phyloP scores from a whole-genome alignment of 2,329 filamentous ascomycete genomes.

The Ophiostoma ulmi region DNA sequence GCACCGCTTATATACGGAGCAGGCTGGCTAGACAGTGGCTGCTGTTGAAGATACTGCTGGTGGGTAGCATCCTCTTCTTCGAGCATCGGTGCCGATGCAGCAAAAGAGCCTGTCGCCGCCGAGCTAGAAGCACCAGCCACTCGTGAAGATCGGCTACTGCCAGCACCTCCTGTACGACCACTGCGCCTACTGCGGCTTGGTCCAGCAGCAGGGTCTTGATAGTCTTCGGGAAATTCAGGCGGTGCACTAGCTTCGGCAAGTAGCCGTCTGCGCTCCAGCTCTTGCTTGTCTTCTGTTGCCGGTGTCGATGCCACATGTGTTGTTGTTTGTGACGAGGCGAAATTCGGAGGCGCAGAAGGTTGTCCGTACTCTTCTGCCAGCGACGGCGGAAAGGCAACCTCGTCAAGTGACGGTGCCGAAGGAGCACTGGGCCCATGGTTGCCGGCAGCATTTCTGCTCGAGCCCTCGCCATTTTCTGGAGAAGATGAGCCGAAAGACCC shows the following conservation, averaged over 20 bases:
- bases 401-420: conserved; percentile 45
- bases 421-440: conserved; percentile 41
- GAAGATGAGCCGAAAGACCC: neutral
- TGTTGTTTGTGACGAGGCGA: neutral
- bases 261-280: conserved; percentile 63
- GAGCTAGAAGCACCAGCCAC: neutral
- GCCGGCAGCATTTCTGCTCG: conserved; percentile 21
- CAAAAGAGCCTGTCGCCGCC: neutral
- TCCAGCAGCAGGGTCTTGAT: conserved; percentile 34
- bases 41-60: neutral
- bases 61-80: conserved; percentile 43
- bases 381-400: conserved; percentile 31
- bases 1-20: neutral
- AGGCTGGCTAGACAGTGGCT: neutral
- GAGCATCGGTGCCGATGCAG: conserved; percentile 55
- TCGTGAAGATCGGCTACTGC: neutral
- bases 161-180: neutral
- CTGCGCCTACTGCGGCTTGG: conserved; percentile 22
- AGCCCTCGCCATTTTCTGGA: neutral
- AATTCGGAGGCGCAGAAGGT: neutral
- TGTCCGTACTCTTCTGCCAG: neutral
- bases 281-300: conserved; percentile 68
- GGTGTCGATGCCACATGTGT: conserved; percentile 31
- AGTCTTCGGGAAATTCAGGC: conserved; percentile 52
- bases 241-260: conserved; percentile 61